These are phyloP conservation scores for Alternaria hordeiaustralica DNA, from an alignment of 2,329 filamentous ascomycete species.

Conservation along the genomic window DNA sequence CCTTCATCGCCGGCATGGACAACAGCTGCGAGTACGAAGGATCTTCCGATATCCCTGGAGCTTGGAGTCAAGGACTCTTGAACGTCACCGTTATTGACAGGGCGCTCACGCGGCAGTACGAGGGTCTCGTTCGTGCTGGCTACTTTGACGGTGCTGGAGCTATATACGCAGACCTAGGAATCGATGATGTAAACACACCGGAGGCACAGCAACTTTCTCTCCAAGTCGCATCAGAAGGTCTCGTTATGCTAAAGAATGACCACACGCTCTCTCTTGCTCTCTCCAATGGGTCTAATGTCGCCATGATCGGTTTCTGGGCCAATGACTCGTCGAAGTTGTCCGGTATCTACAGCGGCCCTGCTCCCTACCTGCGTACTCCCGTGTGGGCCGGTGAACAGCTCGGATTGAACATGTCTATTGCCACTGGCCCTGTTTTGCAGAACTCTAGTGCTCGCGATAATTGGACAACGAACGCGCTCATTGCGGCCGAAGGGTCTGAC, in stretches of 20 bases:
- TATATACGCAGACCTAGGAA: constrained; percentile 60
- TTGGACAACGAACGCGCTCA: constrained; percentile 21
- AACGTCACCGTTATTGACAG: constrained; percentile 56
- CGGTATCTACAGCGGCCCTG: constrained; percentile 64
- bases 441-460: constrained; percentile 18
- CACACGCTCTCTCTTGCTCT: constrained; percentile 52
- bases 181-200: constrained; percentile 63
- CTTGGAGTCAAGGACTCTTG: constrained; percentile 33
- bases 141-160: constrained; percentile 62
- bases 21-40: constrained; percentile 58
- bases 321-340: constrained; percentile 64
- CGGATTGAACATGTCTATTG: constrained; percentile 50
- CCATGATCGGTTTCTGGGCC: constrained; percentile 65
- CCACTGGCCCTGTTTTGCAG: constrained; percentile 20
- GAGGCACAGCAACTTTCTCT: constrained; percentile 63
- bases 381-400: constrained; percentile 59
- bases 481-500: constrained; percentile 55
- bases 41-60: constrained; percentile 33
- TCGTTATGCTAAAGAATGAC: constrained; percentile 62
- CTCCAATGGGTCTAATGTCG: constrained; percentile 52
- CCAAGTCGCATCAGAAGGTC: constrained; percentile 57
- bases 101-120: constrained; percentile 61
- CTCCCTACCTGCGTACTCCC: constrained; percentile 63
- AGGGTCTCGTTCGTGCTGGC: constrained; percentile 61
- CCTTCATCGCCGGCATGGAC: constrained; percentile 61